Evolutionary conservation across 2,329 filamentous ascomycete species (phyloP).

Genomic region (Aurifilum marmelostoma): DNA sequence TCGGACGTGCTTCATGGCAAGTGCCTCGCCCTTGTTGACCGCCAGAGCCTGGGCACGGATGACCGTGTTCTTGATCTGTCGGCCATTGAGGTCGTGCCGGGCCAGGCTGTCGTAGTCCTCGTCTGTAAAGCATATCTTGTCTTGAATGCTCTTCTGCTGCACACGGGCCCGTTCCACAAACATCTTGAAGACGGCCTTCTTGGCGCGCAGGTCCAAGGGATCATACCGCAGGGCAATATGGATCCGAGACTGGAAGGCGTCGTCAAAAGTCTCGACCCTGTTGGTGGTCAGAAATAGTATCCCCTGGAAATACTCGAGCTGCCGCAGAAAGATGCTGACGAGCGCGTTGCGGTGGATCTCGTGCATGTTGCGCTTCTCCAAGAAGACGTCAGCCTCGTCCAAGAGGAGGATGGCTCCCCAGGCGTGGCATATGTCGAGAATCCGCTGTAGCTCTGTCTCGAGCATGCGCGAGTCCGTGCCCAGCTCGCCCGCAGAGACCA

Average conservation of each 20-base stretch:
- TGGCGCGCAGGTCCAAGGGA: conserved; percentile 71
- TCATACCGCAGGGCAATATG: conserved; percentile 85
- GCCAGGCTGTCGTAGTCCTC: conserved; percentile 70
- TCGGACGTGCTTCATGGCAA: conserved; percentile 79
- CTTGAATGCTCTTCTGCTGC: conserved; percentile 62
- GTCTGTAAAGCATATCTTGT: conserved; percentile 60
- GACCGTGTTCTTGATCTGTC: conserved; percentile 86
- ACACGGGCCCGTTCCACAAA: conserved; percentile 75
- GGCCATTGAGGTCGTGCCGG: conserved; percentile 64
- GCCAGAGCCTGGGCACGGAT: conserved; percentile 82
- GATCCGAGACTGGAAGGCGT: conserved; percentile 86
- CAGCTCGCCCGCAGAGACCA: conserved; percentile 80
- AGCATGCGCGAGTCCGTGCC: conserved; percentile 76
- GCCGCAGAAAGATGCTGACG: conserved; percentile 83
- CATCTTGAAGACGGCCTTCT: conserved; percentile 80
- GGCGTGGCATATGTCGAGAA: conserved; percentile 81
- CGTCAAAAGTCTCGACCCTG: conserved; percentile 84
- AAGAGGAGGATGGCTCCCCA: conserved; percentile 86
- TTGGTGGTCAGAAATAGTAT: conserved; percentile 91
- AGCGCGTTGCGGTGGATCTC: conserved; percentile 85
- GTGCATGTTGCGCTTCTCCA: conserved; percentile 80
- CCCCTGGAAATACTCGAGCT: conserved; percentile 90
- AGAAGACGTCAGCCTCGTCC: conserved; percentile 83
- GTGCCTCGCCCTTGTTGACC: conserved; percentile 69
- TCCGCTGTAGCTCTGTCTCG: conserved; percentile 78